Evolutionary conservation across 140 eudicot genomes (phyloP), one percentile per base, ranked within the genome.

Genomic region (Cichorium intybus): DNA sequence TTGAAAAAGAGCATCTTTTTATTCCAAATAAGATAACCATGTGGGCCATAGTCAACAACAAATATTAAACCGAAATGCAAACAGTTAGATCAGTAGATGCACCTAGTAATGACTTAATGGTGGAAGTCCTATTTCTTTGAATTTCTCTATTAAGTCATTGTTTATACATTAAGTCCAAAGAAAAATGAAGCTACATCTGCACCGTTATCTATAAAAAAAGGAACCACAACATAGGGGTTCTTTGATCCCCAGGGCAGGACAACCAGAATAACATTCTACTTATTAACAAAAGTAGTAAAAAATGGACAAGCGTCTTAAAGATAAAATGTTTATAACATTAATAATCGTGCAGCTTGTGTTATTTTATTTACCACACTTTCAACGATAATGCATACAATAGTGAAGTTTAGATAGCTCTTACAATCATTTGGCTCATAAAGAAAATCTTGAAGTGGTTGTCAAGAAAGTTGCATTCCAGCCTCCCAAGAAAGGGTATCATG

Each of bases 171-270:
- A n/a, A n/a, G n/a, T n/a, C n/a, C n/a, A n/a, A n/a, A 43, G 18
- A 56, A 57, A 9, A 55, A 2, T 50, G 7, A 59, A 26, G 39
- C 67, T 82, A 93, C 99, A 97, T 93, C 94, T 54, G 84, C 58
- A 62, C 77, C 75, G 50, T 68, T 93, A 54, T 88, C 83, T 56
- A 84, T 84, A 2, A 84, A 64, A 66, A 93, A 93, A 23, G 99
- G 91, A 43, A 71, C 82, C 56, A 73, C 72, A 15, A 66, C 86
- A 34, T 85, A 74, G 10, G 96, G 93, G 52, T 88, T 72, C 75
- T 80, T 85, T n/a, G 99, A 88, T 75, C 99, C 97, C 81, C 88
- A 97, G 2, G 97, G 99, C 52, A 93, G 83, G 78, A 86, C 88
- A 57, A 93, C 90, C 99, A 77, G 67, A 71, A 75, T 22, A 33